Evolutionary conservation across 2,329 filamentous ascomycete species (phyloP).

Genomic region (Teratosphaeria zuluensis): DNA sequence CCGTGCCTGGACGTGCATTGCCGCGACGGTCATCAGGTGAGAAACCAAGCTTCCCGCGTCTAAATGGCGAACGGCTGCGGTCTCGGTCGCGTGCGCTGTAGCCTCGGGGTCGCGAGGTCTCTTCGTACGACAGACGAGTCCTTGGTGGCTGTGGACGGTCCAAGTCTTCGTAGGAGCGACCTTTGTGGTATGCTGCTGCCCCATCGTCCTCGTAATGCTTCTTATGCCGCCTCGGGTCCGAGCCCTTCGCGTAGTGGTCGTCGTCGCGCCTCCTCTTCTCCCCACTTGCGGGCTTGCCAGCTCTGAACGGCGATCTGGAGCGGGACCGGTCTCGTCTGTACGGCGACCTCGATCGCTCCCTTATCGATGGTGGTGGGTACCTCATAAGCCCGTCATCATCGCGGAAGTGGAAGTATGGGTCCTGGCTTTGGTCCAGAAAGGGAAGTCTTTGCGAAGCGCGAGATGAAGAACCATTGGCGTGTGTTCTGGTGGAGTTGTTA

Average conservation of each 20-base stretch:
- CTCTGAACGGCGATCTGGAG: constrained; percentile 21
- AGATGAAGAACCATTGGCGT: constrained; percentile 24
- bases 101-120: constrained; percentile 14
- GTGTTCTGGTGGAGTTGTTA: constrained; percentile 81
- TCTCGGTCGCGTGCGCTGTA: constrained; percentile 7
- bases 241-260: constrained; percentile 42
- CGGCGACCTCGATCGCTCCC: constrained; percentile 43
- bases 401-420: constrained; percentile 19
- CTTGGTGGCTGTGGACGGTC: constrained; percentile 30
- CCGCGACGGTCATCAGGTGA: not conserved
- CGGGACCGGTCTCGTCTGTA: constrained; percentile 33
- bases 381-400: constrained; percentile 26
- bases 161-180: constrained; percentile 28
- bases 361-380: constrained; percentile 26
- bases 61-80: constrained; percentile 20
- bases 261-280: constrained; percentile 60
- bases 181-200: constrained; percentile 16
- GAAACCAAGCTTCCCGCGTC: constrained; percentile 8
- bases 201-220: constrained; percentile 49
- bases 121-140: constrained; percentile 3
- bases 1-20: not conserved
- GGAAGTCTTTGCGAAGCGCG: constrained; percentile 13
- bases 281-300: constrained; percentile 29
- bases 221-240: constrained; percentile 52
- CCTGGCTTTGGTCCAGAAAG: constrained; percentile 8